phyloP scores from a whole-genome alignment of 176 grass and related monocot genomes.

The Zea luxurians region DNA sequence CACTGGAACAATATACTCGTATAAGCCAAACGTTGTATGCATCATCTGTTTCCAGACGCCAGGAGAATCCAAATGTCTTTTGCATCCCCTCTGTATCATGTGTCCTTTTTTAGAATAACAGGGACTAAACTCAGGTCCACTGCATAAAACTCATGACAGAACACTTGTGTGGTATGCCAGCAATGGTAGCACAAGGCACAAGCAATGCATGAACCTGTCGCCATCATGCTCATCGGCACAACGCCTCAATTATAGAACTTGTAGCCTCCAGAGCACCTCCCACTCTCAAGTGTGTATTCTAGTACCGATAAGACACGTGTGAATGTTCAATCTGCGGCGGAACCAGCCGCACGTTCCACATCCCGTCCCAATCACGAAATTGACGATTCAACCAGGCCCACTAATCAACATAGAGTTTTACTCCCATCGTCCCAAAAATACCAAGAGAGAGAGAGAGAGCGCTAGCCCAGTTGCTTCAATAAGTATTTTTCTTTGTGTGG shows the following conservation, averaged over 20 bases:
- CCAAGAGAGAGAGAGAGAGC: not conserved
- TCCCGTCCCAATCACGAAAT: conserved; percentile 15
- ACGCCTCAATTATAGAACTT: not conserved
- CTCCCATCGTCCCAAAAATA: too few relatives aligned
- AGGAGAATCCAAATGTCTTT: not conserved
- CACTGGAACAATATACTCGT: not conserved
- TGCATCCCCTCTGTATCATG: not conserved
- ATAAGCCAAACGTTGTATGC: not conserved
- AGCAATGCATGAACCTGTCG: not conserved
- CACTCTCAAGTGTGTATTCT: not conserved
- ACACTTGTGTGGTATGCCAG: not conserved
- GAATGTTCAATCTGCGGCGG: not conserved
- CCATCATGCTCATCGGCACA: not conserved
- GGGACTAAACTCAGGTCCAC: not conserved
- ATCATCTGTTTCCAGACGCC: not conserved
- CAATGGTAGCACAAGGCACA: not conserved
- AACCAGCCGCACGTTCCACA: not conserved
- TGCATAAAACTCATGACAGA: not conserved
- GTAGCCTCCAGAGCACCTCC: not conserved
- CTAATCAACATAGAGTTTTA: not conserved
- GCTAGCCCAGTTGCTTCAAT: not conserved
- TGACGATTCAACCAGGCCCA: not conserved
- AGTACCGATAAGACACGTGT: conserved; percentile 1
- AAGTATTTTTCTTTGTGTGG: not conserved
- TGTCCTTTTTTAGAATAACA: not conserved